Evolutionary conservation across 495 filamentous ascomycete species (phyloP).

Genomic region (Aspergillus ostianus): DNA sequence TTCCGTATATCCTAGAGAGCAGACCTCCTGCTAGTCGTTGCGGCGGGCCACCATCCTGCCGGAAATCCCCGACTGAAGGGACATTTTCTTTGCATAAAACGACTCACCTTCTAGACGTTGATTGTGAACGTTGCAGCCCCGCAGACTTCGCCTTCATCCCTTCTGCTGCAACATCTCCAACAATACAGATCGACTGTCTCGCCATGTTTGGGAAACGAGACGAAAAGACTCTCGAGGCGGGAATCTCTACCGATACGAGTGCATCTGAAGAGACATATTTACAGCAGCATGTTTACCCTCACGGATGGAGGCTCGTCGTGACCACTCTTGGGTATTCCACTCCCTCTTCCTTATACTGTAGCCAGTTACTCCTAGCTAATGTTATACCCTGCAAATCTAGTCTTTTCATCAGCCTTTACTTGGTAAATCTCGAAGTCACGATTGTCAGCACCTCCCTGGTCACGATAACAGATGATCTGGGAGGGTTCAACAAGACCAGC

Average conservation of each 20-base stretch:
- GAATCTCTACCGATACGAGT: background rate
- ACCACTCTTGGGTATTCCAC: constrained; percentile 35
- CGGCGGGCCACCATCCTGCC: too few species aligned
- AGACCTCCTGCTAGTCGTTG: too few species aligned
- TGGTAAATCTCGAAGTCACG: constrained; percentile 41
- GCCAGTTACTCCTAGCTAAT: background rate
- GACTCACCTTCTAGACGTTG: too few species aligned
- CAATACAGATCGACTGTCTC: too few species aligned
- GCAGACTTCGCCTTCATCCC: too few species aligned
- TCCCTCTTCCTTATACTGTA: background rate
- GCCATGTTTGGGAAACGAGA: background rate
- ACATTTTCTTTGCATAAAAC: too few species aligned
- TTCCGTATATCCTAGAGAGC: too few species aligned
- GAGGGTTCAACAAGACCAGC: constrained; percentile 50
- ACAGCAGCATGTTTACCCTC: constrained; percentile 28
- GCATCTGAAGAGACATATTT: background rate
- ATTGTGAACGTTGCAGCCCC: too few species aligned
- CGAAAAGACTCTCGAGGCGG: background rate
- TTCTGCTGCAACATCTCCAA: too few species aligned
- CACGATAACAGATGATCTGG: constrained; percentile 53
- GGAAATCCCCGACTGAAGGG: too few species aligned
- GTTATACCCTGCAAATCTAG: constrained; percentile 28
- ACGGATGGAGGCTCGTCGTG: constrained; percentile 46
- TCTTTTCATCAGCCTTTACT: constrained; percentile 51
- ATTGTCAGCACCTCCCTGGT: constrained; percentile 64